phyloP scores from a whole-genome alignment of 306 rosid species.

The Medicago arabica region DNA sequence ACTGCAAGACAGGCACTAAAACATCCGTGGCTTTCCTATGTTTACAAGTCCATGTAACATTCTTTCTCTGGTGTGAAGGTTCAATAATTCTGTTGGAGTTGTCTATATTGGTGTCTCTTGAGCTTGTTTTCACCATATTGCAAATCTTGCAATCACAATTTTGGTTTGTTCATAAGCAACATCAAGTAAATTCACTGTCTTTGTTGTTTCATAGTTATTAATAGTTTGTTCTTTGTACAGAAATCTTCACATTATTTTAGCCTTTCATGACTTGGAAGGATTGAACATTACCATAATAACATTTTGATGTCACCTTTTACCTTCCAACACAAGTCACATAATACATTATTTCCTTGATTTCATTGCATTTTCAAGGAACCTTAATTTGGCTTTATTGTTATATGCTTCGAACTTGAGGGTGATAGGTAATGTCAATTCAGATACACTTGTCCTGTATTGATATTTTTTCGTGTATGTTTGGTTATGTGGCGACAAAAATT shows the following conservation, averaged over 20 bases:
- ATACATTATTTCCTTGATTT: conserved; percentile 8
- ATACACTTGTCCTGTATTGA: too few species aligned
- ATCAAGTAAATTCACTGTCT: conserved; percentile 30
- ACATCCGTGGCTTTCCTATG: conserved; percentile 94
- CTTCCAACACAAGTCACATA: conserved; percentile 8
- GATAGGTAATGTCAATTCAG: background rate
- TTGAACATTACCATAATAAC: conserved; percentile 42
- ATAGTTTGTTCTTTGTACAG: conserved; percentile 51
- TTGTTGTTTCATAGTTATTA: conserved; percentile 1
- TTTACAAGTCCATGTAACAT: conserved; percentile 50
- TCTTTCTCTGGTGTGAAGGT: conserved; percentile 38
- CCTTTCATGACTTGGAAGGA: conserved; percentile 44
- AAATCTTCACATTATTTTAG: conserved; percentile 38
- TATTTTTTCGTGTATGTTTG: too few species aligned
- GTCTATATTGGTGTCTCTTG: conserved; percentile 25
- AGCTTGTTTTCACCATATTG: conserved; percentile 32
- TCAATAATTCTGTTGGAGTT: conserved; percentile 25
- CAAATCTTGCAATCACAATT: conserved; percentile 51
- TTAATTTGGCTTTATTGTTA: conserved; percentile 6
- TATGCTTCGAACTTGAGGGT: background rate
- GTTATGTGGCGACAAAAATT: too few species aligned
- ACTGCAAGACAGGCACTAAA: conserved; percentile 76
- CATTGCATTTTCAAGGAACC: conserved; percentile 14
- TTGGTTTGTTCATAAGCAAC: conserved; percentile 52
- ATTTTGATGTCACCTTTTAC: conserved; percentile 33